Percentiles rank a stretch among this genome's conserved stretches.
These are phyloP conservation scores for Puccinia horiana DNA, from an alignment of 1,284 basidiomycete species.

Conservation along the genomic window DNA sequence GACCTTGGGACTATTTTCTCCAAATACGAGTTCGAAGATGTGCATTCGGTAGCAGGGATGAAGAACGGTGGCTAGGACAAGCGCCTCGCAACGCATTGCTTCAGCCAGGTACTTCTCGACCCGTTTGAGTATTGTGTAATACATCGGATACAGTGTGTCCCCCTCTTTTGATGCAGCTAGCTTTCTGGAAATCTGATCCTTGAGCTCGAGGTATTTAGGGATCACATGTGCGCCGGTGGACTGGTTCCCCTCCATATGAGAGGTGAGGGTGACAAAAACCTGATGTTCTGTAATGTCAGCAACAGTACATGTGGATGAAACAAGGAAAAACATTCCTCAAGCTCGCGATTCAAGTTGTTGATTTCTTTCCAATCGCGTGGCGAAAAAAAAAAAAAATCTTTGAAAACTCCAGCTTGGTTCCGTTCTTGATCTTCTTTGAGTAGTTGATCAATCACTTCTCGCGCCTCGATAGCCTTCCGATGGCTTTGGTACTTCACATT, in stretches of 20 bases:
- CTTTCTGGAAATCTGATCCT: background rate
- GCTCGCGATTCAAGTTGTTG: background rate
- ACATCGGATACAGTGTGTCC: conserved; percentile 1
- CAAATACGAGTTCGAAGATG: background rate
- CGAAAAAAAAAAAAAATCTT: background rate
- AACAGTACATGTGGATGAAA: background rate
- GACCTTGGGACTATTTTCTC: background rate
- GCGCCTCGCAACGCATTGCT: background rate
- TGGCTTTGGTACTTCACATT: too few species aligned
- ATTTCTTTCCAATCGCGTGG: conserved; percentile 1
- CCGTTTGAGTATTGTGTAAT: background rate
- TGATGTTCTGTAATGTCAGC: background rate
- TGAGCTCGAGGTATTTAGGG: conserved; percentile 5
- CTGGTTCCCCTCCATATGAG: background rate
- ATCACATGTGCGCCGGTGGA: background rate
- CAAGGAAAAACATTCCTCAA: background rate
- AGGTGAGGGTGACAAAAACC: background rate
- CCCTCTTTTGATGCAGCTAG: background rate
- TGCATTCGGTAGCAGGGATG: background rate
- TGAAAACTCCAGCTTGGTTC: background rate
- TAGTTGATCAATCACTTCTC: conserved; percentile 9
- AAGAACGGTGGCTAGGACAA: background rate
- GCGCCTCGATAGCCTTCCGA: background rate
- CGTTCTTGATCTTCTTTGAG: background rate
- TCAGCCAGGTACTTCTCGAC: background rate